Percentiles rank a stretch among this genome's conserved stretches.
These are phyloP conservation scores for Salvia miltiorrhiza DNA, from an alignment of 257 asterid species.

Conservation along the genomic window DNA sequence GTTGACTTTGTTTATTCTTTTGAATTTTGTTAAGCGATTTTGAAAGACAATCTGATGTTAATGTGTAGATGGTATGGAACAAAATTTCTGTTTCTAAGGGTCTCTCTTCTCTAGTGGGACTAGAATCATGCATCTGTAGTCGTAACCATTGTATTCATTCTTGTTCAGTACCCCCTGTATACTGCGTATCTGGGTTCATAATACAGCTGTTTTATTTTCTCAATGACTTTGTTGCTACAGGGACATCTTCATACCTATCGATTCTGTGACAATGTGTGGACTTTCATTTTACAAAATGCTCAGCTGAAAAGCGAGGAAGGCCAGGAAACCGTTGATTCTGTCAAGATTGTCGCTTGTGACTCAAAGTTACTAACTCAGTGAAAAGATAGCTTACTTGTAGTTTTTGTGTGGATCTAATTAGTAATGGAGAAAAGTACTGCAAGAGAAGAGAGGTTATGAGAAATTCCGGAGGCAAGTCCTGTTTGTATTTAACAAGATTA, in stretches of 20 bases:
- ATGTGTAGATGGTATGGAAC: background rate
- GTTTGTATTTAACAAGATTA: slow-evolving; percentile 21
- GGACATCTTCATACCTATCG: slow-evolving; percentile 99
- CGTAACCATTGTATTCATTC: background rate
- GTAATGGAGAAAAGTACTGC: slow-evolving; percentile 11
- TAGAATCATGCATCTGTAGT: background rate
- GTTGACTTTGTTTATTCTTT: background rate
- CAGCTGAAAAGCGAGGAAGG: slow-evolving; percentile 79
- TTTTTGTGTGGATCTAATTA: slow-evolving; percentile 23
- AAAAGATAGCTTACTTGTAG: slow-evolving; percentile 24
- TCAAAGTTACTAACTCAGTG: slow-evolving; percentile 84
- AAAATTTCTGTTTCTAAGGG: background rate
- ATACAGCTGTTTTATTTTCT: slow-evolving; percentile 1
- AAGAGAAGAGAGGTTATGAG: slow-evolving; percentile 4
- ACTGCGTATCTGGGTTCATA: background rate
- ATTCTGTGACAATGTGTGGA: slow-evolving; percentile 99
- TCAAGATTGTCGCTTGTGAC: slow-evolving; percentile 96
- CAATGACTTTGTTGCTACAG: slow-evolving; percentile 34
- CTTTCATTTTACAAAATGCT: slow-evolving; percentile 94
- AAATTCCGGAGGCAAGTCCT: slow-evolving; percentile 10
- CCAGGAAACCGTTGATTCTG: slow-evolving; percentile 71
- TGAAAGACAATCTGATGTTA: background rate
- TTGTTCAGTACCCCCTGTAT: background rate
- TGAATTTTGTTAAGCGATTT: background rate
- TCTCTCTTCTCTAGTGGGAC: background rate